Conservation (phyloP, 768 basidiomycete genomes). For the Trametes maxima region DNA sequence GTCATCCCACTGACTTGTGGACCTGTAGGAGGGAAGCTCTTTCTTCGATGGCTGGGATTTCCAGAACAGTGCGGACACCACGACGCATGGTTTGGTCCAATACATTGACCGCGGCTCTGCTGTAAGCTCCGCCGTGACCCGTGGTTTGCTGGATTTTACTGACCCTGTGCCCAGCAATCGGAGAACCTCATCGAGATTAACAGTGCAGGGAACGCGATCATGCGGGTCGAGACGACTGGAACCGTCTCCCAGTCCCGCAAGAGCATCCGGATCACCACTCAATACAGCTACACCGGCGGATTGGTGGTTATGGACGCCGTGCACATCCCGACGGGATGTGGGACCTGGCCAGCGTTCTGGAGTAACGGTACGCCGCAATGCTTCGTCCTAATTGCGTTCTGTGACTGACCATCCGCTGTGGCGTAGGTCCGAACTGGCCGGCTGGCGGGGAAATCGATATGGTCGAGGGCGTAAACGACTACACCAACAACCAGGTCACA, state of each 20-base stretch:
- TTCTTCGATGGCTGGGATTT: conserved; percentile 90
- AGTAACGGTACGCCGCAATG: conserved; percentile 35
- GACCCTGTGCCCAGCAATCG: conserved; percentile 41
- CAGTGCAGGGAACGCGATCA: conserved; percentile 72
- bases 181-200: conserved; percentile 71
- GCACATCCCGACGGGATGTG: conserved; percentile 92
- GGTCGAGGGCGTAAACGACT: conserved; percentile 80
- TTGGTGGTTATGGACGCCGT: conserved; percentile 81
- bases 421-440: conserved; percentile 60
- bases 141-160: not conserved
- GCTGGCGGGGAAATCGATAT: conserved; percentile 80
- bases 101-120: conserved; percentile 66
- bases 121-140: conserved; percentile 39
- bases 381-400: not conserved
- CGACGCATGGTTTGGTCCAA: conserved; percentile 72
- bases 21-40: conserved; percentile 54
- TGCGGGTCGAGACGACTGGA: conserved; percentile 87
- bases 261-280: conserved; percentile 77
- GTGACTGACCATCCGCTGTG: not conserved
- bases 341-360: conserved; percentile 70
- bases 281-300: conserved; percentile 59
- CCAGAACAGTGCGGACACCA: conserved; percentile 59
- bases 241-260: conserved; percentile 66
- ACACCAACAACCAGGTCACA: conserved; percentile 80
- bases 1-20: not conserved